Evolutionary conservation across 306 rosid species (phyloP), one percentile per base, ranked within the genome.

Genomic region (Vachellia pachyceras): DNA sequence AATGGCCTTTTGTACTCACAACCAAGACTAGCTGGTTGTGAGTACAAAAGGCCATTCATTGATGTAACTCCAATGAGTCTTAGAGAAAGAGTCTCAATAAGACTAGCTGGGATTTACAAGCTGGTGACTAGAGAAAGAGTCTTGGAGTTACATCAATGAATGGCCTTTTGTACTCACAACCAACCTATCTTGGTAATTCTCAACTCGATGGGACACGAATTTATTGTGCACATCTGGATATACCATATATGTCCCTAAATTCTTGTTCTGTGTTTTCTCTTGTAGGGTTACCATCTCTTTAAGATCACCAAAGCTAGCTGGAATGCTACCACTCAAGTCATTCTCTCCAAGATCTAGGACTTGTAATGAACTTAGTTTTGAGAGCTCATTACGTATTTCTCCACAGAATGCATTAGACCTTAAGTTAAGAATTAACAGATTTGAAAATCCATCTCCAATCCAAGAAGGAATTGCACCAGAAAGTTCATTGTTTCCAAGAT

Each of bases 391-490:
- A 3, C 84, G 81, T n/a, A 90, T 20, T 74, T 73, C 77, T 47
- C 89, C 86, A 3, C 1, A 82, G 77, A 90, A 85, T 15, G 78
- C 74, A 78, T 90, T 90, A 39, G 89, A 78, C 23, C 90, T 82
- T 80, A n/a, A n/a, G n/a, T n/a, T n/a, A 5, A 82, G 77, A 77
- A 90, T 84, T 79, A 55, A 74, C 11, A 87, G 64, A 37, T 25
- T 0, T 17, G 60, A 65, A 40, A 84, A 79, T 9, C 73, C 68
- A 67, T 79, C 22, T 17, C 86, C 79, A 2, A 86, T 70, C 91
- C 88, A 87, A 20, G 77, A 60, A 40, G 88, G 90, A 45, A 90
- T 75, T 0, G 8, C 57, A 20, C 89, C 90, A 3, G 6, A 37
- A 37, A 66, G 5, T 37, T 6, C 14, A 66, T 66, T 66, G n/a